Evolutionary conservation across 2,329 filamentous ascomycete species (phyloP).

Genomic region (Paraphaeosphaeria sporulosa): DNA sequence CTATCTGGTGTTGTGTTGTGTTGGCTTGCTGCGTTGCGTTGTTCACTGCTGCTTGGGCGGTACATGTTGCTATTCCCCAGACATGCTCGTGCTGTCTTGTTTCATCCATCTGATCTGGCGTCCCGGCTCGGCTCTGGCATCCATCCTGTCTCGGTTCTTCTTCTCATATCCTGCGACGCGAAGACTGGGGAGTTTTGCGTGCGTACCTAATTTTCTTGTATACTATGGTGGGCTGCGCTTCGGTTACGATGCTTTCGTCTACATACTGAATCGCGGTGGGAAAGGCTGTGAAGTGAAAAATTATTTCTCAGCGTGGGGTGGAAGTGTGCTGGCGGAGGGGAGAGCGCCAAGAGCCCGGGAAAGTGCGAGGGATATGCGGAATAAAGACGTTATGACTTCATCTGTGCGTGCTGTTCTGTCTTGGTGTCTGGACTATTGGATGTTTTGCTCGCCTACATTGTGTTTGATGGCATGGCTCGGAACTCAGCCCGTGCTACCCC

Average conservation of each 20-base stretch:
- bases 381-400: slow-evolving; percentile 45
- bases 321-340: no score
- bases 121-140: slow-evolving; percentile 3
- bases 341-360: no score
- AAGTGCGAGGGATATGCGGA: slow-evolving; percentile 14
- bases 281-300: no score
- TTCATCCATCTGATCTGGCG: slow-evolving; percentile 4
- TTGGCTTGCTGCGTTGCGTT: background rate
- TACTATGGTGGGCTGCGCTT: slow-evolving; percentile 31
- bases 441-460: background rate
- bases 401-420: background rate
- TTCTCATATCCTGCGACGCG: background rate
- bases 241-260: background rate
- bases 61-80: slow-evolving; percentile 11
- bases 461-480: no score
- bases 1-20: background rate
- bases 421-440: background rate
- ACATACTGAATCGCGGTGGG: no score
- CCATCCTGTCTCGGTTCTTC: slow-evolving; percentile 8
- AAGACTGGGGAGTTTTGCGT: background rate
- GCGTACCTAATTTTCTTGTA: slow-evolving; percentile 42
- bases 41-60: slow-evolving; percentile 7
- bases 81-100: background rate
- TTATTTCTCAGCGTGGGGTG: no score
- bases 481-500: no score